Percentiles rank a stretch among this genome's conserved stretches.
Conservation (phyloP, 2,329 filamentous ascomycete species). For the Calonectria fujianensis region DNA sequence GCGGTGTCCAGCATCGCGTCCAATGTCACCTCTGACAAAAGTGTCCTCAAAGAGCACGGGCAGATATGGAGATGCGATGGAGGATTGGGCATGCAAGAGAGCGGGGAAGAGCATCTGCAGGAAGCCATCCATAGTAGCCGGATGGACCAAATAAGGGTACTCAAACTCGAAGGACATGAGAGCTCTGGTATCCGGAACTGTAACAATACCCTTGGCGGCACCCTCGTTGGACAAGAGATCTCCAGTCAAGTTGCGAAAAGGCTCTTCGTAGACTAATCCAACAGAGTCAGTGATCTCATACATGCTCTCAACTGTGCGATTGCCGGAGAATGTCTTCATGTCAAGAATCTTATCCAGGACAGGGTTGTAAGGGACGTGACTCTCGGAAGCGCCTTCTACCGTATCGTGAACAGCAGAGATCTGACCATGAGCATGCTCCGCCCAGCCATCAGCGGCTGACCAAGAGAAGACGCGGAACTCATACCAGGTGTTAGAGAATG, state of each 20-base stretch:
- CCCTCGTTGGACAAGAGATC: neutral
- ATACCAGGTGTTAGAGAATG: slow-evolving; percentile 6
- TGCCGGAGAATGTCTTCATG: neutral
- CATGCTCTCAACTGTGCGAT: neutral
- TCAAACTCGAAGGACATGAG: slow-evolving; percentile 15
- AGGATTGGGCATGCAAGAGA: neutral
- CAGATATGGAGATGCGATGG: neutral
- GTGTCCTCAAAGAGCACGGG: neutral
- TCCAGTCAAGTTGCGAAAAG: neutral
- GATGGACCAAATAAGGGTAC: slow-evolving; percentile 24
- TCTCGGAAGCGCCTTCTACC: neutral
- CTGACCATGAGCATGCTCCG: neutral
- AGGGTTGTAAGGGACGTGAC: neutral
- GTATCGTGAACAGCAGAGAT: neutral
- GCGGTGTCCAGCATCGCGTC: neutral
- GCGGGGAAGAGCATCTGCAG: slow-evolving; percentile 31
- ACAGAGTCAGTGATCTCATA: neutral
- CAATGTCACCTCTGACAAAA: neutral
- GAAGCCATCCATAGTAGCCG: slow-evolving; percentile 32
- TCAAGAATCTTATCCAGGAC: neutral
- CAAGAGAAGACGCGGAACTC: slow-evolving; percentile 21
- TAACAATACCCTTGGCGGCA: neutral
- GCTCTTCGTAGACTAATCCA: neutral
- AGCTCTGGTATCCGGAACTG: slow-evolving; percentile 5
- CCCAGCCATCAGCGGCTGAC: slow-evolving; percentile 2